Percentiles rank a stretch among this genome's conserved stretches.
phyloP scores from a whole-genome alignment of 768 basidiomycete genomes.

The Mycena latifolia region DNA sequence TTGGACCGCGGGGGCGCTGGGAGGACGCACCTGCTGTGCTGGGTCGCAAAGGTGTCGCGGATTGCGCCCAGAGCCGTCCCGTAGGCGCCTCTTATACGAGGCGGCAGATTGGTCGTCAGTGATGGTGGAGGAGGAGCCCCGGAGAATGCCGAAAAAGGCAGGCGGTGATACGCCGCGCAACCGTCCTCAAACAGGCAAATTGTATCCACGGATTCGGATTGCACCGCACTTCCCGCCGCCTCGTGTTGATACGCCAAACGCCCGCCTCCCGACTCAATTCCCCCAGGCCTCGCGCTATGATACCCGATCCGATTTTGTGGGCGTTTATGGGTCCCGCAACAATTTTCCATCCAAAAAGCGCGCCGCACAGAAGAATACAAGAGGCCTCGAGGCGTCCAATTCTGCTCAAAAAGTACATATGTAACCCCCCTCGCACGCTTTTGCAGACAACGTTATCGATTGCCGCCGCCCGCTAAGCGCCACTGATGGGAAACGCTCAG shows the following conservation, averaged over 20 bases:
- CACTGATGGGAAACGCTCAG: no score
- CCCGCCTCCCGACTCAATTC: constrained; percentile 11
- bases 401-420: no score
- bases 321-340: constrained; percentile 32
- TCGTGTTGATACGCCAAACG: constrained; percentile 16
- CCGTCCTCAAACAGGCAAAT: constrained; percentile 22
- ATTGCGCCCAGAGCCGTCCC: constrained; percentile 1
- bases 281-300: constrained; percentile 24
- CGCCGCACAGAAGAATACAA: constrained; percentile 15
- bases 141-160: constrained; percentile 23
- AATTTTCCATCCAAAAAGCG: neutral
- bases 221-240: constrained; percentile 7
- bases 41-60: neutral
- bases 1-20: neutral
- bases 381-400: constrained; percentile 10
- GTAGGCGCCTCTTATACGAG: constrained; percentile 24
- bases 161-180: constrained; percentile 23
- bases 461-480: no score
- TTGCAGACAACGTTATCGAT: no score
- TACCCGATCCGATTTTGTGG: constrained; percentile 23
- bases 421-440: no score
- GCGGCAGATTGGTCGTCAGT: constrained; percentile 24
- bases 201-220: constrained; percentile 14
- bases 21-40: constrained; percentile 11
- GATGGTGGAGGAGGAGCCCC: constrained; percentile 29